Evolutionary conservation across 345 rosid species (phyloP), one percentile per base, ranked within the genome.

Genomic region (Lepidium didymum): DNA sequence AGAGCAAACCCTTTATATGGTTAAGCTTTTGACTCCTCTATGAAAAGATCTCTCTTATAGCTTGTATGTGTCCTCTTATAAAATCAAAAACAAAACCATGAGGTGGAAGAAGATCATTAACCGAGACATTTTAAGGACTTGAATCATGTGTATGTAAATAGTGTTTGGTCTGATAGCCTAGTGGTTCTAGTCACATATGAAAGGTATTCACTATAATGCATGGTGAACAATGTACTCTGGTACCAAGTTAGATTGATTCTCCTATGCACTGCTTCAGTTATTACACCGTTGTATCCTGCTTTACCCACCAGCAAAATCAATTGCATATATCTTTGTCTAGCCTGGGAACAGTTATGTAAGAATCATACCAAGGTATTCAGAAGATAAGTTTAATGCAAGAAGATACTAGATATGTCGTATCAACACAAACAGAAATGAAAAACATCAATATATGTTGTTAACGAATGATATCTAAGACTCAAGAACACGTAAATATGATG

Each of bases 261-360:
- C 83, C 79, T 84, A 64, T 89, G 82, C 31, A 91, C 78, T 6
- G 79, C 55, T 49, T 94, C 97, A 0, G 84, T 82, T 66, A 94
- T 87, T 58, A 29, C 43, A 35, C 99, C 89, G 10, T 14, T 77
- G 67, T 80, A 89, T 62, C 97, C 97, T 19, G 99, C 85, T 80
- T 94, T 94, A 5, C 89, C 90, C 84, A 91, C 81, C 74, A 94
- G 89, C 8, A 96, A 94, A 94, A 62, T 94, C 89, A 2, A 94
- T 87, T 40, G 99, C 89, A 82, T 91, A 93, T 66, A 75, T 38
- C 69, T 79, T 83, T 5, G 96, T 83, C 99, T 97, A 94, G 33
- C 90, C 99, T 94, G 77, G 47, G 12, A 25, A 23, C 23, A n/a
- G 21, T 46, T 3, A 29, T 29, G 33, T 4, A 47, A 18, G 27